Percentiles rank a stretch among this genome's conserved stretches.
Evolutionary conservation across 1,284 basidiomycete species (phyloP).

Genomic region (Volvariella surrecta): DNA sequence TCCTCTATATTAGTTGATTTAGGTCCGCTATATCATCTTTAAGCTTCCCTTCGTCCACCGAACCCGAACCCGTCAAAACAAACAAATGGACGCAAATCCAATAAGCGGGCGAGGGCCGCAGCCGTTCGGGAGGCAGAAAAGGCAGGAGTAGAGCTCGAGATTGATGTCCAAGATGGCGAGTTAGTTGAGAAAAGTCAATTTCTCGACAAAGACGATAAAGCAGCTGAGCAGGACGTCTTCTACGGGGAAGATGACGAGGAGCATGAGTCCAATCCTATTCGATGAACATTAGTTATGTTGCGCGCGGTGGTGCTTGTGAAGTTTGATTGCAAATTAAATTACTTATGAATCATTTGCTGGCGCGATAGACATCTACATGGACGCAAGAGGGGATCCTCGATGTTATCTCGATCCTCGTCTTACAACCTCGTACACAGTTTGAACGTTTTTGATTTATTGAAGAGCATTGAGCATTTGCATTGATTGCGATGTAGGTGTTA

Average conservation of each 20-base stretch:
- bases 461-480: too few relatives aligned
- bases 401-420: too few relatives aligned
- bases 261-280: background rate
- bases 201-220: background rate
- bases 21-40: constrained; percentile 4
- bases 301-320: too few relatives aligned
- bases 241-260: constrained; percentile 1
- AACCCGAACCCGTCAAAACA: constrained; percentile 36
- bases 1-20: background rate
- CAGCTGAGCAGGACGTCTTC: background rate
- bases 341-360: too few relatives aligned
- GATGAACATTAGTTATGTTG: too few relatives aligned
- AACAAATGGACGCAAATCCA: constrained; percentile 46
- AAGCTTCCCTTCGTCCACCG: constrained; percentile 49
- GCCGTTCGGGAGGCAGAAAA: constrained; percentile 11
- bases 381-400: too few relatives aligned
- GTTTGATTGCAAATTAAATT: too few relatives aligned
- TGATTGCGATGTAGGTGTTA: too few relatives aligned
- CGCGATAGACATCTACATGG: too few relatives aligned
- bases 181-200: background rate
- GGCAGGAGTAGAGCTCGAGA: background rate
- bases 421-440: too few relatives aligned
- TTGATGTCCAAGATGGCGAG: background rate
- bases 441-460: too few relatives aligned
- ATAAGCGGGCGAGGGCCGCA: constrained; percentile 24